phyloP scores from a whole-genome alignment of 2,329 filamentous ascomycete genomes.

The Aspergillus sp. region DNA sequence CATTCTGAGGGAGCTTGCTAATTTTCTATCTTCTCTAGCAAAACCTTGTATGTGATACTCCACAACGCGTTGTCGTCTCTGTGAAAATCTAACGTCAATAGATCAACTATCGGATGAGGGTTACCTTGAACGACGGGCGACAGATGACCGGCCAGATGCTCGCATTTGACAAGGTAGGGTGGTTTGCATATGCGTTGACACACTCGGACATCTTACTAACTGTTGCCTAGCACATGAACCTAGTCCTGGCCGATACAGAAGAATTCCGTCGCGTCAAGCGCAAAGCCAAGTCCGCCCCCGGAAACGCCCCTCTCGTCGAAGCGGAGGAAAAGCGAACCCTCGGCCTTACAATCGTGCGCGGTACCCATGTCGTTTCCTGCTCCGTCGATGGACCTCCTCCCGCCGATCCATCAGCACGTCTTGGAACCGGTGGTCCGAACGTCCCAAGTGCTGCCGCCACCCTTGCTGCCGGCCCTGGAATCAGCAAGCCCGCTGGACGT shows the following conservation, averaged over 20 bases:
- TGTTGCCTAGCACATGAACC: slow-evolving; percentile 84
- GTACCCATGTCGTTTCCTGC: slow-evolving; percentile 90
- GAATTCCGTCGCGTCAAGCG: slow-evolving; percentile 92
- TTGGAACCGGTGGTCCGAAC: slow-evolving; percentile 75
- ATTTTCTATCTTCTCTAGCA: slow-evolving; percentile 56
- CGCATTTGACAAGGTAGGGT: slow-evolving; percentile 88
- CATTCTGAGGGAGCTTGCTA: slow-evolving; percentile 50
- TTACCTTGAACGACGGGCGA: slow-evolving; percentile 91
- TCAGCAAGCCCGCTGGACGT: slow-evolving; percentile 87
- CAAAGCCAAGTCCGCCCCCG: slow-evolving; percentile 70
- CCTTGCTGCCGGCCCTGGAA: slow-evolving; percentile 81
- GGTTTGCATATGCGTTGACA: slow-evolving; percentile 8
- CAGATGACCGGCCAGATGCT: slow-evolving; percentile 99
- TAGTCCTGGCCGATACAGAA: slow-evolving; percentile 97
- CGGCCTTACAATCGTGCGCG: slow-evolving; percentile 90
- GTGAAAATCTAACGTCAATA: slow-evolving; percentile 58
- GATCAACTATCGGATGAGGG: slow-evolving; percentile 99
- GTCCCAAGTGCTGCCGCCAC: slow-evolving; percentile 63
- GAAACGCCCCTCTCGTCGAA: slow-evolving; percentile 71
- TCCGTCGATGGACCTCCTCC: slow-evolving; percentile 96
- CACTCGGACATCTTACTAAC: slow-evolving; percentile 10
- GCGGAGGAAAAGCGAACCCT: slow-evolving; percentile 97
- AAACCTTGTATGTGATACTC: slow-evolving; percentile 62
- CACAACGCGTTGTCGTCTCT: neutral
- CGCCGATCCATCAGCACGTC: slow-evolving; percentile 85